Conservation (phyloP, 2,329 filamentous ascomycete species). For the Botryotinia globosa region DNA sequence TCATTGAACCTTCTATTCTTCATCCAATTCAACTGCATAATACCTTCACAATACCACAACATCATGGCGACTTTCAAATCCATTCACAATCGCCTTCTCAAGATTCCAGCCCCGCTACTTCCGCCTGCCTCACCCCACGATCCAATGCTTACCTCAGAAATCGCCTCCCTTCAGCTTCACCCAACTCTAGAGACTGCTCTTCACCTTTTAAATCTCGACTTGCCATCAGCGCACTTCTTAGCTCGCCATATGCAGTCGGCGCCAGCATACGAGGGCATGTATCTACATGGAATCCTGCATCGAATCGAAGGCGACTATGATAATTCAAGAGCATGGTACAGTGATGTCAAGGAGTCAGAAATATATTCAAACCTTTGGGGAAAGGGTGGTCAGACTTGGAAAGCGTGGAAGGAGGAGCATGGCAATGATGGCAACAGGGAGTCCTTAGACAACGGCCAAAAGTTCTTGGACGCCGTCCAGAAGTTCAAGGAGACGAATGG, state of each 20-base stretch:
- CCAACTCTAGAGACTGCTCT: conserved; percentile 50
- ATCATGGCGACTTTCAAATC: conserved; percentile 14
- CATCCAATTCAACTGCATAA: not conserved
- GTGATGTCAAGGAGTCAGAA: conserved; percentile 43
- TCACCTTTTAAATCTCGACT: conserved; percentile 51
- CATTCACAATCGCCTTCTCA: conserved; percentile 9
- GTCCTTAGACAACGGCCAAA: conserved; percentile 40
- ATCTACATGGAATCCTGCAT: conserved; percentile 50
- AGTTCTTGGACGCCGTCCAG: conserved; percentile 42
- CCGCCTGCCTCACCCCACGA: conserved; percentile 27
- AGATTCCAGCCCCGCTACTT: conserved; percentile 31
- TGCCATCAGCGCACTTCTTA: conserved; percentile 51
- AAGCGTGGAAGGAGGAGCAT: conserved; percentile 9
- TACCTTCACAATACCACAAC: not conserved
- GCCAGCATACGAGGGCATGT: conserved; percentile 50
- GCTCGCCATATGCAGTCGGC: conserved; percentile 50
- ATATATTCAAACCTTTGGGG: conserved; percentile 40
- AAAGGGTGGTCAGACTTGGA: conserved; percentile 20
- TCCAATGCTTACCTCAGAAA: conserved; percentile 29
- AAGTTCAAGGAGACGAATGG: conserved; percentile 17
- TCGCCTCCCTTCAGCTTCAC: conserved; percentile 42
- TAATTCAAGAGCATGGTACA: conserved; percentile 49
- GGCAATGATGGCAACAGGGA: not conserved
- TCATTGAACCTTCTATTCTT: not conserved
- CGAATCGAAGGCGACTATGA: conserved; percentile 50